Base-by-base conservation (phyloP, 169 alveolate species). In the Eimeria maxima region DNA sequence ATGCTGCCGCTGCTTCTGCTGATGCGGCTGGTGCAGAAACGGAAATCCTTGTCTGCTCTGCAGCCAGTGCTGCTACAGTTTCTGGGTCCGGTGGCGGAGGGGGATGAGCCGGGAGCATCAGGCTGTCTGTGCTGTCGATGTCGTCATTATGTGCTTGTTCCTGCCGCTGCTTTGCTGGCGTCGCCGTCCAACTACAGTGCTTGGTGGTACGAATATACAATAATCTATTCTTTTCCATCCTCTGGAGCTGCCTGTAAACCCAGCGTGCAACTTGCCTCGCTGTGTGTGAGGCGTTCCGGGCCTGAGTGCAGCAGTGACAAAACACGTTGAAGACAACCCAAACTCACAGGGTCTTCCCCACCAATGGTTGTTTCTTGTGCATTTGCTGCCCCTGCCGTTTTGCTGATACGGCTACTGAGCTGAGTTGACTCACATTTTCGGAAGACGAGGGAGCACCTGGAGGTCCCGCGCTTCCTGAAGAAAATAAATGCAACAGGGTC, bases 251-350 rank as follows among this genome's bases (percentile, higher is more conserved):
- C 55, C 93, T 16, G 63, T 86, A 86, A 20, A 86, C 93, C 93
- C 93, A 86, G 71, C 57, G 93, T n/a, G 93, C 93, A 27, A 63
- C 93, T 14, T 86, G 93, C 93, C 93, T 63, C 16, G 93, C 93
- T 57, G n/a, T 86, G 63, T 38, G 57, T 4, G 93, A 33, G 24
- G 44, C 45, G 93, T 42, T 86, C 24, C 63, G 33, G 81, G 80
- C 93, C 93, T 86, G 93, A 60, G 93, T 45, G n/a, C 29, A 63
- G 67, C 81, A 60, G 42, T 20, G 78, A 50, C 69, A 44, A 20
- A 20, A 8, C 93, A 33, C 65, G 22, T 24, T 45, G 20, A n/a
- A 44, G 38, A 45, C 42, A 45, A 5, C 38, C 65, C 24, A 4
- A 45, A 42, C 16, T 24, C 60, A 42, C 0, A 42, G 3, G 2